A percentile compares a stretch with the other conserved stretches of the same genome.
These are phyloP conservation scores for Hanseniaspora lachancei DNA, from an alignment of 805 yeast species.

Conservation along the genomic window DNA sequence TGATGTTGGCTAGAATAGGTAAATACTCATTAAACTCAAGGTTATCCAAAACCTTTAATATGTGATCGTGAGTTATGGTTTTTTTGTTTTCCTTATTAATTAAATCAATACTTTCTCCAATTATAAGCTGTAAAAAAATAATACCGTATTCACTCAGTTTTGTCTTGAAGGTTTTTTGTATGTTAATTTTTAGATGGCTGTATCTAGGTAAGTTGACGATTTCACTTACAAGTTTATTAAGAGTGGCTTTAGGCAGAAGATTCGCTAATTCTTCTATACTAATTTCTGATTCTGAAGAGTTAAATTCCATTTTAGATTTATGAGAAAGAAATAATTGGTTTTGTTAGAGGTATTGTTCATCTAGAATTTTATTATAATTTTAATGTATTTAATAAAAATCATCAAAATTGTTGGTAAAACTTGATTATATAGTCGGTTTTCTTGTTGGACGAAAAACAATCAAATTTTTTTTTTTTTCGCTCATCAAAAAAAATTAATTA, in stretches of 20 bases:
- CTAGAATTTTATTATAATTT: too few species aligned
- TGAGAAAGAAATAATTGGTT: too few species aligned
- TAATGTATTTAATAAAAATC: too few species aligned
- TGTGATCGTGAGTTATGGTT: conserved; percentile 94
- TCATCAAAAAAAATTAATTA: not conserved
- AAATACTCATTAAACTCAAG: conserved; percentile 78
- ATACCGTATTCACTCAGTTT: conserved; percentile 11
- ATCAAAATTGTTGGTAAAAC: too few species aligned
- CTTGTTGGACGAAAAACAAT: not conserved
- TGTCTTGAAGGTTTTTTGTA: conserved; percentile 7
- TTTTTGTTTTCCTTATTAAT: conserved; percentile 88
- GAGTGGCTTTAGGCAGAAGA: conserved; percentile 55
- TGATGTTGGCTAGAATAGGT: conserved; percentile 63
- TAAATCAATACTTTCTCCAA: conserved; percentile 92
- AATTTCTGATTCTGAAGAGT: not conserved
- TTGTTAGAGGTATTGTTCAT: too few species aligned
- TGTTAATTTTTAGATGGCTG: conserved; percentile 2
- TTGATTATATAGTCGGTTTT: not conserved
- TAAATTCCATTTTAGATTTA: not conserved
- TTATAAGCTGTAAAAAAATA: conserved; percentile 39
- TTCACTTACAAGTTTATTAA: conserved; percentile 85
- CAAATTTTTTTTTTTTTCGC: not conserved
- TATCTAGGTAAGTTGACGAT: conserved; percentile 38
- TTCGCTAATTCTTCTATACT: conserved; percentile 18
- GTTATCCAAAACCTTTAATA: conserved; percentile 73